Conservation (phyloP, 2,329 filamentous ascomycete species). For the Arthrobotrys megalospora region DNA sequence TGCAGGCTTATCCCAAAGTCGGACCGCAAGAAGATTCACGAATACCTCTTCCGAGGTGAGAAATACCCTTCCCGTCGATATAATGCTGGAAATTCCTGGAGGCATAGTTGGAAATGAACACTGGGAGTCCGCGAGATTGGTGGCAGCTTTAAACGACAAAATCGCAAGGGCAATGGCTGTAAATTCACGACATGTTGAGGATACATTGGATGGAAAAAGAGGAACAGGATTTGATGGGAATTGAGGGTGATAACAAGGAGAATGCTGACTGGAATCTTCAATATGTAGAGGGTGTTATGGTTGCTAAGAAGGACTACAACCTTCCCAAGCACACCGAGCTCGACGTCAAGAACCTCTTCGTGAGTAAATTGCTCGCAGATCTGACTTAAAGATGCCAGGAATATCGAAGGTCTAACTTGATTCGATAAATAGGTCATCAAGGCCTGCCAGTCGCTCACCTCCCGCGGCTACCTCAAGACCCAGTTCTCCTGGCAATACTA, state of each 20-base stretch:
- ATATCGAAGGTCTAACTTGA: conserved; percentile 50
- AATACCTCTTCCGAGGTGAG: conserved; percentile 95
- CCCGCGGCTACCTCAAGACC: conserved; percentile 98
- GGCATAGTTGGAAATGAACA: conserved; percentile 7
- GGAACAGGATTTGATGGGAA: conserved; percentile 43
- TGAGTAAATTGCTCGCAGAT: conserved; percentile 66
- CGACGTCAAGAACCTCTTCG: conserved; percentile 99
- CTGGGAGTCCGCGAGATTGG: conserved; percentile 2
- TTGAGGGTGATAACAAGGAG: conserved; percentile 45
- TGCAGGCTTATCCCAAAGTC: conserved; percentile 97
- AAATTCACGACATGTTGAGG: background rate
- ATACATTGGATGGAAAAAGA: background rate
- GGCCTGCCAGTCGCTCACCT: conserved; percentile 97
- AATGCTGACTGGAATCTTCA: conserved; percentile 45
- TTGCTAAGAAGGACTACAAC: conserved; percentile 99
- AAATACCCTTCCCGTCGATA: conserved; percentile 42
- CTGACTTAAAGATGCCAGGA: background rate
- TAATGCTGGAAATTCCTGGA: background rate
- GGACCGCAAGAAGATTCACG: conserved; percentile 99
- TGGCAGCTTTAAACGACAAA: conserved; percentile 13
- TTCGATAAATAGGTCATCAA: conserved; percentile 80
- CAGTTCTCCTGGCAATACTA: conserved; percentile 99
- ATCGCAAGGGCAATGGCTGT: conserved; percentile 9
- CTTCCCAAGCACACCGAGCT: conserved; percentile 97
- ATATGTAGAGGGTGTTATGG: conserved; percentile 80